Conservation (phyloP, 2,329 filamentous ascomycete species). For the Claviceps digitariae region DNA sequence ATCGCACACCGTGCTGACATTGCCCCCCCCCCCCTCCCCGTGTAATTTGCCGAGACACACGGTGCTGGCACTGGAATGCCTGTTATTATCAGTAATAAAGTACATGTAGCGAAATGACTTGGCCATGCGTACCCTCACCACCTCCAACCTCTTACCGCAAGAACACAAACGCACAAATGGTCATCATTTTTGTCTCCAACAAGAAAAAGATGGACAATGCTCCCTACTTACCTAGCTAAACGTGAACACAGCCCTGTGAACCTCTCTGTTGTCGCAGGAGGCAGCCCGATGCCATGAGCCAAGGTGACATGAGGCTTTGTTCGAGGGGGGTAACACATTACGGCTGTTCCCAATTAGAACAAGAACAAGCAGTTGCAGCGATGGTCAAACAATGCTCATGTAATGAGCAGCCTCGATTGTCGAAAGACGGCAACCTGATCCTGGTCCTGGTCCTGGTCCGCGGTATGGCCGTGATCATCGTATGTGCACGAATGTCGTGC, state of each 20-base stretch:
- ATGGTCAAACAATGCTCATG: background rate
- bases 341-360: no score
- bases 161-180: background rate
- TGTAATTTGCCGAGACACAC: slow-evolving; percentile 21
- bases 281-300: background rate
- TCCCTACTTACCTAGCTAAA: no score
- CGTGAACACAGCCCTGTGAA: no score
- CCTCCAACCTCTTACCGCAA: background rate
- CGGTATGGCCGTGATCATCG: background rate
- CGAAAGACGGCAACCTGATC: background rate
- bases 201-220: no score
- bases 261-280: background rate
- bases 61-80: slow-evolving; percentile 1
- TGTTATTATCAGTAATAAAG: background rate
- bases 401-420: background rate
- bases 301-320: background rate
- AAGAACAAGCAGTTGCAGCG: background rate
- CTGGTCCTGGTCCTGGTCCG: no score
- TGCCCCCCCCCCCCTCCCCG: slow-evolving; percentile 6
- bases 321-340: background rate
- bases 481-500: background rate
- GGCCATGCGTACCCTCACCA: background rate
- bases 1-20: no score
- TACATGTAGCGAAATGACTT: slow-evolving; percentile 24
- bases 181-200: no score